phyloP scores from a whole-genome alignment of 2,329 filamentous ascomycete genomes.

The Epichloe gansuensis region DNA sequence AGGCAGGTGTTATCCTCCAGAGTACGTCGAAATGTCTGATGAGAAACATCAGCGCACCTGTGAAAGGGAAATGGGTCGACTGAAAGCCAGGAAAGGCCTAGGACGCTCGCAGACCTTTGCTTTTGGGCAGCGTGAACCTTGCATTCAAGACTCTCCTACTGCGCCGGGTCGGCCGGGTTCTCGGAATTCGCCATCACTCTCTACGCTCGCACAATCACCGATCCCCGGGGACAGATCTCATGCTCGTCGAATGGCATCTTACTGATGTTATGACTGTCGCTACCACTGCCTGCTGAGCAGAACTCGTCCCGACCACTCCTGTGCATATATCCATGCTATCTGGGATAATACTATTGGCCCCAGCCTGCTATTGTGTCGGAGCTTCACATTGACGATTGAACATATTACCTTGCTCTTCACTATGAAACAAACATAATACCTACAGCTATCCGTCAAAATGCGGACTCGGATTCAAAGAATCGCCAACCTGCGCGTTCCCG shows the following conservation, averaged over 20 bases:
- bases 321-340: slow-evolving; percentile 14
- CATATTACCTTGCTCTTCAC: background rate
- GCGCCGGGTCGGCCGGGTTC: slow-evolving; percentile 32
- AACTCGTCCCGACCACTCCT: slow-evolving; percentile 8
- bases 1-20: slow-evolving; percentile 76
- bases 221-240: slow-evolving; percentile 36
- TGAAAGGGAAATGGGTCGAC: slow-evolving; percentile 85
- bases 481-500: background rate
- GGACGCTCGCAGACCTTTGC: slow-evolving; percentile 87
- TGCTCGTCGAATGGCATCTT: slow-evolving; percentile 51
- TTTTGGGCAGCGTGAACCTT: slow-evolving; percentile 62
- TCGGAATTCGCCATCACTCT: slow-evolving; percentile 23
- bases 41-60: slow-evolving; percentile 86
- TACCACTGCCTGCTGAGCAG: slow-evolving; percentile 16
- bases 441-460: background rate
- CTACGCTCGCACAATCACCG: slow-evolving; percentile 34
- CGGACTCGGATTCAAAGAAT: background rate
- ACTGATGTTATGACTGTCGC: slow-evolving; percentile 27
- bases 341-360: background rate
- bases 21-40: slow-evolving; percentile 93
- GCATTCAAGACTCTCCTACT: slow-evolving; percentile 47
- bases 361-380: slow-evolving; percentile 1
- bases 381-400: slow-evolving; percentile 1
- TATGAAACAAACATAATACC: background rate
- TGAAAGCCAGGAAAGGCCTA: slow-evolving; percentile 80